These are phyloP conservation scores for Tylopilus rubrobrunneus DNA, from an alignment of 768 basidiomycete genomes.

Conservation along the genomic window DNA sequence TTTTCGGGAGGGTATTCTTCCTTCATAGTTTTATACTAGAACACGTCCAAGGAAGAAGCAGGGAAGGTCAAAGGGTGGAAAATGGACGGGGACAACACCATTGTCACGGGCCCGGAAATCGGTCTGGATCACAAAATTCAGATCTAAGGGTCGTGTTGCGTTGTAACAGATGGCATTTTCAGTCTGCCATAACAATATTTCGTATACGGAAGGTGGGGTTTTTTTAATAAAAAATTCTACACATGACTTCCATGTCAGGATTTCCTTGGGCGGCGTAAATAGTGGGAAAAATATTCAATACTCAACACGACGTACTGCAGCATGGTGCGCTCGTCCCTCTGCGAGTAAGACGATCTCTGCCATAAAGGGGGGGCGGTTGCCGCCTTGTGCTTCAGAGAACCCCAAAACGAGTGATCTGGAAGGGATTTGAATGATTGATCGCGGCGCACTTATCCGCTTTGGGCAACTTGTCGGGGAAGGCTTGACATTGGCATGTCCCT, in stretches of 20 bases:
- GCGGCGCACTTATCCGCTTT: slow-evolving; percentile 21
- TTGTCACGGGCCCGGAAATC: slow-evolving; percentile 40
- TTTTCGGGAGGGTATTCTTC: slow-evolving; percentile 32
- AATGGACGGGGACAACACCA: slow-evolving; percentile 38
- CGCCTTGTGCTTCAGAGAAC: slow-evolving; percentile 20
- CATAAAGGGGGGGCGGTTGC: slow-evolving; percentile 17
- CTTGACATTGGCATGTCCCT: slow-evolving; percentile 23
- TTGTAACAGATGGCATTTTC: slow-evolving; percentile 40
- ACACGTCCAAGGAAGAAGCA: slow-evolving; percentile 25
- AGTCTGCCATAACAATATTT: slow-evolving; percentile 38
- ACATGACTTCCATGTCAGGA: slow-evolving; percentile 27
- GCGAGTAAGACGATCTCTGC: slow-evolving; percentile 26
- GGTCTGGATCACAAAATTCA: slow-evolving; percentile 58
- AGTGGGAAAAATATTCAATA: slow-evolving; percentile 18
- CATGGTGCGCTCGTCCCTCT: neutral
- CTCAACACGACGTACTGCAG: slow-evolving; percentile 7
- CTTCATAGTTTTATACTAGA: slow-evolving; percentile 51
- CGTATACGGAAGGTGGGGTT: slow-evolving; percentile 42
- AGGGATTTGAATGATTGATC: slow-evolving; percentile 22
- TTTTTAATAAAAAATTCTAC: slow-evolving; percentile 38
- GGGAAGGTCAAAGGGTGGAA: slow-evolving; percentile 35
- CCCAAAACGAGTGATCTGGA: slow-evolving; percentile 20
- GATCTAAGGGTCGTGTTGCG: slow-evolving; percentile 71
- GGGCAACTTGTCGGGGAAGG: slow-evolving; percentile 27
- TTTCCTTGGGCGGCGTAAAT: slow-evolving; percentile 1